Percentiles rank a stretch among this genome's conserved stretches.
These are phyloP conservation scores for Medicago arabica DNA, from an alignment of 306 rosid genomes.

Conservation along the genomic window DNA sequence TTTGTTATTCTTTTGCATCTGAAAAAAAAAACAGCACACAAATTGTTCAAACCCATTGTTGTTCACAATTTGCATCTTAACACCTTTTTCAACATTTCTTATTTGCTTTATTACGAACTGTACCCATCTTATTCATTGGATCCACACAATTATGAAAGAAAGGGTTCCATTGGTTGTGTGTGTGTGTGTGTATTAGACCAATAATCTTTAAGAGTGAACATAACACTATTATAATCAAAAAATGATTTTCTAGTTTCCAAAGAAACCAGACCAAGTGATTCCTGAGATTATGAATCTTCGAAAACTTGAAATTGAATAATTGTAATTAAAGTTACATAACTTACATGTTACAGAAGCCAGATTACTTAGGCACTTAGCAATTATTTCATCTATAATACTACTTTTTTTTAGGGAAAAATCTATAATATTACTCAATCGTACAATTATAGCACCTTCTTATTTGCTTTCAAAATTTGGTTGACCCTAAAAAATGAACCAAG, in stretches of 20 bases:
- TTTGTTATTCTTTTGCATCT: too few relatives aligned
- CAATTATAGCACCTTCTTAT: slow-evolving; percentile 29
- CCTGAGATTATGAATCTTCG: background rate
- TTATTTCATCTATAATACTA: background rate
- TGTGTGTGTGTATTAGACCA: too few relatives aligned
- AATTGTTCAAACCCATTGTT: too few relatives aligned
- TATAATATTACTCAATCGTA: slow-evolving; percentile 18
- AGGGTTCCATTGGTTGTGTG: too few relatives aligned
- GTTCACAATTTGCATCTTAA: background rate
- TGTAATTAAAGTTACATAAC: slow-evolving; percentile 8
- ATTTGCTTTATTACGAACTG: background rate
- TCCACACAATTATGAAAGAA: too few relatives aligned
- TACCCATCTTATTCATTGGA: background rate
- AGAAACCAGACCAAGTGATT: background rate
- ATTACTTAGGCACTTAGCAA: background rate
- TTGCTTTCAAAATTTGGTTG: slow-evolving; percentile 59
- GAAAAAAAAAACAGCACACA: too few relatives aligned
- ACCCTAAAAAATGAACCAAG: slow-evolving; percentile 36
- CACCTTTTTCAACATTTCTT: background rate
- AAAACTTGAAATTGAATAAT: background rate
- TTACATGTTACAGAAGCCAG: slow-evolving; percentile 19
- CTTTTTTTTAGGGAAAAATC: too few relatives aligned
- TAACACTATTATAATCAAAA: background rate
- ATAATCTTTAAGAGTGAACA: too few relatives aligned
- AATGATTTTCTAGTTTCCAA: background rate